These are phyloP conservation scores for Neostapfia colusana DNA, from an alignment of 176 grass and related monocot species.

Conservation along the genomic window DNA sequence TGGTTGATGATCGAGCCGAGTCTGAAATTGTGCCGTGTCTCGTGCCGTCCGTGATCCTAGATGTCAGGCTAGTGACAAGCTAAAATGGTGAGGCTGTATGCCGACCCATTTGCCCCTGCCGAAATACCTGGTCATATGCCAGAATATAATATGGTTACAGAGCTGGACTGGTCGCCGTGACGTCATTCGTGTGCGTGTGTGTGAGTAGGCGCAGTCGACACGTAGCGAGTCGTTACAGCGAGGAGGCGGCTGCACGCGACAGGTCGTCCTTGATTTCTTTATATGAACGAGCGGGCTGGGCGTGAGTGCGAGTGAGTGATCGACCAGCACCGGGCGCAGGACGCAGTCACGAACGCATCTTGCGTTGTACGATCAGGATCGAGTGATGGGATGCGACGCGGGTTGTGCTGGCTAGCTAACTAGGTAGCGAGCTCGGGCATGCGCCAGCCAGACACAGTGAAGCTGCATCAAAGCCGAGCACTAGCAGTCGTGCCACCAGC, in stretches of 20 bases:
- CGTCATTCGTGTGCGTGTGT: not conserved
- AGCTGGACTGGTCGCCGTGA: not conserved
- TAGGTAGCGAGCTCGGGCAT: not conserved
- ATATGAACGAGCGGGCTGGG: not conserved
- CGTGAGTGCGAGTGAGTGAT: not conserved
- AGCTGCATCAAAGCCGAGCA: too few species aligned
- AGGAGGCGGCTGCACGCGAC: not conserved
- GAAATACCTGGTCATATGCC: too few species aligned
- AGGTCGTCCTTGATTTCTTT: not conserved
- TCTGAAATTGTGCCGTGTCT: too few species aligned
- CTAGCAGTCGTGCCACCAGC: not conserved
- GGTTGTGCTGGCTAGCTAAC: not conserved
- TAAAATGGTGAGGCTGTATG: too few species aligned
- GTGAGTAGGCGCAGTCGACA: not conserved
- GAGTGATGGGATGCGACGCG: constrained; percentile 20
- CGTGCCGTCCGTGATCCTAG: too few species aligned
- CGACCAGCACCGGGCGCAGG: not conserved
- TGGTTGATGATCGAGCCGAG: too few species aligned
- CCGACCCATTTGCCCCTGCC: too few species aligned
- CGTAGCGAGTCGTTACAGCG: not conserved
- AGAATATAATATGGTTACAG: not conserved
- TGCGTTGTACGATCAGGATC: not conserved
- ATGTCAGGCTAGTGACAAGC: too few species aligned
- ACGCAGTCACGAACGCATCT: not conserved
- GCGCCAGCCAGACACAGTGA: not conserved